phyloP scores from a whole-genome alignment of 2,329 filamentous ascomycete species.

The Talaromyces sp. region DNA sequence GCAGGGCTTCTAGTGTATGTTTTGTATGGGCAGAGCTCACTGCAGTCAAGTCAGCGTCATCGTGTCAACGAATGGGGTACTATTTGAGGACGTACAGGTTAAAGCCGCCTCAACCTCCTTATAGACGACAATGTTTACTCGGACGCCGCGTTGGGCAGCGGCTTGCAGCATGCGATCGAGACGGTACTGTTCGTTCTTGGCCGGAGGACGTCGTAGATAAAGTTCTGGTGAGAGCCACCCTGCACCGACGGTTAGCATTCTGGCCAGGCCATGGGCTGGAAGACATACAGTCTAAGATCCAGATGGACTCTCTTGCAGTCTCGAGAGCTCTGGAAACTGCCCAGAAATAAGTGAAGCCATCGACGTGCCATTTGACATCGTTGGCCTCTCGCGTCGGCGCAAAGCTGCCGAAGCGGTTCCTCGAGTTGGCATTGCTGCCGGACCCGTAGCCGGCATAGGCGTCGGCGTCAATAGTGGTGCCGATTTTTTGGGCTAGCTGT shows the following conservation, averaged over 20 bases:
- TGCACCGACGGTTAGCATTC: constrained; percentile 21
- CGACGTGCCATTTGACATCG: constrained; percentile 80
- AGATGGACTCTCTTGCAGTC: constrained; percentile 70
- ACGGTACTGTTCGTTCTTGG: constrained; percentile 76
- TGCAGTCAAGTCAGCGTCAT: constrained; percentile 27
- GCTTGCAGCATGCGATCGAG: constrained; percentile 77
- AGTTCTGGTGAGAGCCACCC: constrained; percentile 84
- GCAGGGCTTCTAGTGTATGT: constrained; percentile 68
- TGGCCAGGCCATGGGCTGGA: constrained; percentile 8
- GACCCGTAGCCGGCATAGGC: constrained; percentile 43
- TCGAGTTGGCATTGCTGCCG: constrained; percentile 34
- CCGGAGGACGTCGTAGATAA: constrained; percentile 77
- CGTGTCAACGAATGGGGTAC: neutral
- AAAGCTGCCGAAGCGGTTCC: constrained; percentile 61
- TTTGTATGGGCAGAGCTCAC: constrained; percentile 73
- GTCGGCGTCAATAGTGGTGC: constrained; percentile 47
- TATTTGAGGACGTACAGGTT: constrained; percentile 58
- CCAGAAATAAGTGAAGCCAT: constrained; percentile 80
- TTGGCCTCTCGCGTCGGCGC: constrained; percentile 68
- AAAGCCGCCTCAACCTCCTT: constrained; percentile 82
- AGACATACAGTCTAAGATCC: constrained; percentile 70
- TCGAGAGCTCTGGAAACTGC: constrained; percentile 77
- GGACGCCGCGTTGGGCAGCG: constrained; percentile 78
- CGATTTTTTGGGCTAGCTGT: constrained; percentile 50
- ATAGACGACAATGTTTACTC: constrained; percentile 83